Conservation (phyloP, 768 basidiomycete species). For the Goffeauzyma gilvescens region DNA sequence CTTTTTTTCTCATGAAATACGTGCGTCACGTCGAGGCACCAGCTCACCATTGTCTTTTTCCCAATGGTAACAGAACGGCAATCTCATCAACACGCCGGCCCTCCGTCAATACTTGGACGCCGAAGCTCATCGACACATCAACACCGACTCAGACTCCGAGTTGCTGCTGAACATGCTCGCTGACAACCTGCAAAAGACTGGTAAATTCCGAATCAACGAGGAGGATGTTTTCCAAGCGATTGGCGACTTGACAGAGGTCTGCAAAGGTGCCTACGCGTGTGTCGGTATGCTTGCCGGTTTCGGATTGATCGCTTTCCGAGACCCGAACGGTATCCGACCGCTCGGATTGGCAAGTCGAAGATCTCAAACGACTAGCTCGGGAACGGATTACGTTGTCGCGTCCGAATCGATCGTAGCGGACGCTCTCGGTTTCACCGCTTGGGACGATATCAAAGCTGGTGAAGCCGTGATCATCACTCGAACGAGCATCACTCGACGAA, state of each 20-base stretch:
- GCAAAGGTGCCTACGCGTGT: slow-evolving; percentile 86
- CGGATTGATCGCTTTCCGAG: slow-evolving; percentile 91
- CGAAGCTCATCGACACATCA: slow-evolving; percentile 91
- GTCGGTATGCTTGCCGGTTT: slow-evolving; percentile 99
- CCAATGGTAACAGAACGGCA: slow-evolving; percentile 57
- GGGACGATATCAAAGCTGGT: slow-evolving; percentile 85
- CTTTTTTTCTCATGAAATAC: neutral
- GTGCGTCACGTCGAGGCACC: slow-evolving; percentile 3
- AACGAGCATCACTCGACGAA: slow-evolving; percentile 50
- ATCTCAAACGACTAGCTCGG: slow-evolving; percentile 32
- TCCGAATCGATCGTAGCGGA: slow-evolving; percentile 95
- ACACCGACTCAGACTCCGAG: slow-evolving; percentile 96
- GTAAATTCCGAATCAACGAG: slow-evolving; percentile 90
- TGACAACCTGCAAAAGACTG: slow-evolving; percentile 90
- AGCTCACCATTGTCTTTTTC: neutral
- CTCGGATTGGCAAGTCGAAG: slow-evolving; percentile 64
- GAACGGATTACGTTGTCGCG: slow-evolving; percentile 72
- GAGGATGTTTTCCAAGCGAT: slow-evolving; percentile 96
- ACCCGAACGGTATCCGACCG: slow-evolving; percentile 93
- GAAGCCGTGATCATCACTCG: slow-evolving; percentile 94
- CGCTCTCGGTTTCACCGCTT: slow-evolving; percentile 72
- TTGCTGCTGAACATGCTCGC: slow-evolving; percentile 93
- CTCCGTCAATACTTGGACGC: slow-evolving; percentile 89
- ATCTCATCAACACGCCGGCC: slow-evolving; percentile 75
- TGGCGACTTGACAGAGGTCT: slow-evolving; percentile 66